These are phyloP conservation scores for Ophiostoma sp. DNA, from an alignment of 2,329 filamentous ascomycete genomes.

Conservation along the genomic window DNA sequence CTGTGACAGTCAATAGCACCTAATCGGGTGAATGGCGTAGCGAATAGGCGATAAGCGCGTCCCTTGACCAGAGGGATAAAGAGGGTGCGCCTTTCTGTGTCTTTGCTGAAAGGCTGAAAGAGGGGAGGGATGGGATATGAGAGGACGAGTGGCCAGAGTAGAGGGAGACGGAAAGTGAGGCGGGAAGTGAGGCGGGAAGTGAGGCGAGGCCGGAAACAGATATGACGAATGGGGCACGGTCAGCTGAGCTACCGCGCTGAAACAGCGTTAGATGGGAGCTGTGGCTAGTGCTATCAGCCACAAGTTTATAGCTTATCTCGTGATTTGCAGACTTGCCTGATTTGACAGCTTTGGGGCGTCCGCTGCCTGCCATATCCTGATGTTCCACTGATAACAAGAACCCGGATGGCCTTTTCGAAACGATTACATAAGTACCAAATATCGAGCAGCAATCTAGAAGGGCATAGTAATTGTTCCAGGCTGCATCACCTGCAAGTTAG, in stretches of 20 bases:
- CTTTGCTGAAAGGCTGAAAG: not conserved
- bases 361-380: not conserved
- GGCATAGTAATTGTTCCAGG: slow-evolving; percentile 32
- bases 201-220: slow-evolving; percentile 12
- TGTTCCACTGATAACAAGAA: not conserved
- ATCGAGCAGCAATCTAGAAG: not conserved
- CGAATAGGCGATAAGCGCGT: not conserved
- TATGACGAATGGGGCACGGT: slow-evolving; percentile 14
- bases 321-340: not conserved
- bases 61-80: slow-evolving; percentile 1
- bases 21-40: not conserved
- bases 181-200: not conserved
- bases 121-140: not conserved
- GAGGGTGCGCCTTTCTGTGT: not conserved
- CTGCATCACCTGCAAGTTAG: slow-evolving; percentile 53
- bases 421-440: not conserved
- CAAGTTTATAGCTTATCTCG: slow-evolving; percentile 10
- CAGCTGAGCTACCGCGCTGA: slow-evolving; percentile 7
- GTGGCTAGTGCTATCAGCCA: slow-evolving; percentile 8
- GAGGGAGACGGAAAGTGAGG: not conserved
- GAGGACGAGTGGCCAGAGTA: not conserved
- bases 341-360: not conserved
- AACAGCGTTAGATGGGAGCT: not conserved
- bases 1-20: slow-evolving; percentile 8
- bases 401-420: not conserved